phyloP scores from a whole-genome alignment of 1,139 yeast species.

The Debaryomyces nepalensis region DNA sequence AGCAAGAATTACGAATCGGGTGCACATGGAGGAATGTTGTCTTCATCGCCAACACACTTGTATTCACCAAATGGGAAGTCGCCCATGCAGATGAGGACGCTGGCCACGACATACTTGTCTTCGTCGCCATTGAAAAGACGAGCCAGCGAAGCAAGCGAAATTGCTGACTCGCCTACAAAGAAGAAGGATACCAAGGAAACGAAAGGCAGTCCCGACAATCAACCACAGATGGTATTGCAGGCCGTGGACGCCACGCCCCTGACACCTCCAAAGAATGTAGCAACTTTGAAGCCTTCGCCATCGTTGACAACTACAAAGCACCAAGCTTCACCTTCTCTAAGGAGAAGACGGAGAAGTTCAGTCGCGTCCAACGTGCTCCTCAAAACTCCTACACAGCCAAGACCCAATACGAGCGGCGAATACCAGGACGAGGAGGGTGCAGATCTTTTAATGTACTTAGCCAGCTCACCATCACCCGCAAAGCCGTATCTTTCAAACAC shows the following conservation, averaged over 20 bases:
- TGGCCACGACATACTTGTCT: slow-evolving; percentile 39
- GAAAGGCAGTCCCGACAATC: slow-evolving; percentile 14
- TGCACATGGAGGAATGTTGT: slow-evolving; percentile 24
- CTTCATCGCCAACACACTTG: slow-evolving; percentile 39
- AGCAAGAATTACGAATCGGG: slow-evolving; percentile 26
- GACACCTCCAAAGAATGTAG: slow-evolving; percentile 31
- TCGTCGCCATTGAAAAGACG: slow-evolving; percentile 37
- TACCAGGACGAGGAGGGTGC: slow-evolving; percentile 76
- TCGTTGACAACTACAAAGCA: slow-evolving; percentile 27
- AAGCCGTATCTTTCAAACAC: slow-evolving; percentile 43
- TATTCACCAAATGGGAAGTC: slow-evolving; percentile 48
- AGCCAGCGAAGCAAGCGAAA: slow-evolving; percentile 18
- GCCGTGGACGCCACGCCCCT: slow-evolving; percentile 32
- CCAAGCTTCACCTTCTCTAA: slow-evolving; percentile 43
- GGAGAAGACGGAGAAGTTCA: slow-evolving; percentile 27
- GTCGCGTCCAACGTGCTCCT: slow-evolving; percentile 28
- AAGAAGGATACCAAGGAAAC: slow-evolving; percentile 26
- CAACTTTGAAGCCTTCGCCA: slow-evolving; percentile 43
- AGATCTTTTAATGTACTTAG: slow-evolving; percentile 76
- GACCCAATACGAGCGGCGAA: slow-evolving; percentile 20
- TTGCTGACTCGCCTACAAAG: slow-evolving; percentile 40
- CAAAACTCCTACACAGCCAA: slow-evolving; percentile 44
- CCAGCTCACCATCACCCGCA: slow-evolving; percentile 85
- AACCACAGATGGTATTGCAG: slow-evolving; percentile 47
- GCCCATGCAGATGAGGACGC: slow-evolving; percentile 47